Percentiles rank a stretch among this genome's conserved stretches.
phyloP scores from a whole-genome alignment of 2,329 filamentous ascomycete genomes.

The Verticillium alfalfae region DNA sequence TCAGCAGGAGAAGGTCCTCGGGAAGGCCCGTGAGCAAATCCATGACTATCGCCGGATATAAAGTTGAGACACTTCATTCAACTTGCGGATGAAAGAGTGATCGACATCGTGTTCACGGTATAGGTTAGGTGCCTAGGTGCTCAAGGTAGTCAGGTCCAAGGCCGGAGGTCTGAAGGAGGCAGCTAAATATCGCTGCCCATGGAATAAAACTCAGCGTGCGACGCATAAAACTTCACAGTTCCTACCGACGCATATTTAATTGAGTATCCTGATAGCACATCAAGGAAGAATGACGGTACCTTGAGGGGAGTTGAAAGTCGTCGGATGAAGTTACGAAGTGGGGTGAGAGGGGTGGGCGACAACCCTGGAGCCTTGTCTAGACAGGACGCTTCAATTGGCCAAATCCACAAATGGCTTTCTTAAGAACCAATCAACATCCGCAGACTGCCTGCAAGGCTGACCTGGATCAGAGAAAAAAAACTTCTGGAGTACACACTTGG shows the following conservation, averaged over 20 bases:
- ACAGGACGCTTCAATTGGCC: neutral
- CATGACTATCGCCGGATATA: constrained; percentile 11
- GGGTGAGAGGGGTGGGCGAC: no score
- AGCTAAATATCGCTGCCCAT: no score
- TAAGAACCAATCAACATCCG: neutral
- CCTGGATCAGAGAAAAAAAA: constrained; percentile 6
- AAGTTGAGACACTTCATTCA: neutral
- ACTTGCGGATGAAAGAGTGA: neutral
- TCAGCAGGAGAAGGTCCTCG: constrained; percentile 52
- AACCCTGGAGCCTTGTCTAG: neutral
- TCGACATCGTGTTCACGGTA: neutral
- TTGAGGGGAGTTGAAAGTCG: no score
- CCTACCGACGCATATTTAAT: no score
- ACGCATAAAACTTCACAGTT: no score
- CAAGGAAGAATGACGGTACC: no score
- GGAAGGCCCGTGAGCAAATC: constrained; percentile 40
- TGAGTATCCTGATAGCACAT: no score
- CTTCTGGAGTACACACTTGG: constrained; percentile 5
- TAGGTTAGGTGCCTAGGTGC: no score
- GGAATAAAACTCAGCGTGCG: no score
- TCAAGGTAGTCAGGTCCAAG: no score
- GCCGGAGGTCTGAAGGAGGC: no score
- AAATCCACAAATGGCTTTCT: neutral
- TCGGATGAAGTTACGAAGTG: no score
- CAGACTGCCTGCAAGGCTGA: constrained; percentile 4